A percentile compares a stretch with the other conserved stretches of the same genome.
Conservation (phyloP, 2,329 filamentous ascomycete genomes). For the Lecanicillium sp. region DNA sequence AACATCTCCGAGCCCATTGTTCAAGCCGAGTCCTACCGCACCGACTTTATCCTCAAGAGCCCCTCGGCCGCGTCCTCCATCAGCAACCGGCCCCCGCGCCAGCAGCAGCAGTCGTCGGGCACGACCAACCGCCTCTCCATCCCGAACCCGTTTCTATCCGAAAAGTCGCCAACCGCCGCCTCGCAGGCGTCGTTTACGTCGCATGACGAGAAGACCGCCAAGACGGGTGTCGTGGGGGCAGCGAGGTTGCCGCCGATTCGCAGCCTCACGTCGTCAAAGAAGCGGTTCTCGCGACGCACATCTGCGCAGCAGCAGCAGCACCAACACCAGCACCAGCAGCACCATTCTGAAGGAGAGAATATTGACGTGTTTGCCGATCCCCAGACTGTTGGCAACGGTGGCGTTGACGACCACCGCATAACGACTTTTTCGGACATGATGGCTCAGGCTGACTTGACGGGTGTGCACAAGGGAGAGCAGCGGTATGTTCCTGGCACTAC, state of each 20-base stretch:
- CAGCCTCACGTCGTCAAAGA: slow-evolving; percentile 7
- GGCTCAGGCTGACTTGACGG: slow-evolving; percentile 36
- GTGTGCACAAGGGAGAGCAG: slow-evolving; percentile 31
- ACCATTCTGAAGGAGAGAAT: not conserved
- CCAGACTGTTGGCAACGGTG: not conserved
- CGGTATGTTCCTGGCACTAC: slow-evolving; percentile 33
- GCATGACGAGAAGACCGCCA: not conserved
- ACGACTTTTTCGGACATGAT: slow-evolving; percentile 50
- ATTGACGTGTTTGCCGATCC: slow-evolving; percentile 5
- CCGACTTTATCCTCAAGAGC: slow-evolving; percentile 44
- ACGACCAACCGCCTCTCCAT: slow-evolving; percentile 19
- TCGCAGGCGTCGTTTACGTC: not conserved
- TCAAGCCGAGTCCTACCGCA: slow-evolving; percentile 33
- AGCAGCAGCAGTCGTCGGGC: not conserved
- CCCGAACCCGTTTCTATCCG: slow-evolving; percentile 25
- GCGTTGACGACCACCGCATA: slow-evolving; percentile 18
- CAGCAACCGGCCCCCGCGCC: slow-evolving; percentile 6
- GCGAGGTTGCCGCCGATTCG: slow-evolving; percentile 8
- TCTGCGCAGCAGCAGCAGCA: slow-evolving; percentile 1
- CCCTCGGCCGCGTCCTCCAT: slow-evolving; percentile 12
- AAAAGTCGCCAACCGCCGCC: slow-evolving; percentile 12
- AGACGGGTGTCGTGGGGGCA: slow-evolving; percentile 8
- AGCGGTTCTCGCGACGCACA: slow-evolving; percentile 6
- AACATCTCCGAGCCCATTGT: slow-evolving; percentile 52
- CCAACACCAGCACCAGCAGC: not conserved